Conservation (phyloP, 192 early-diverging fungal species). For the Podila epigama region DNA sequence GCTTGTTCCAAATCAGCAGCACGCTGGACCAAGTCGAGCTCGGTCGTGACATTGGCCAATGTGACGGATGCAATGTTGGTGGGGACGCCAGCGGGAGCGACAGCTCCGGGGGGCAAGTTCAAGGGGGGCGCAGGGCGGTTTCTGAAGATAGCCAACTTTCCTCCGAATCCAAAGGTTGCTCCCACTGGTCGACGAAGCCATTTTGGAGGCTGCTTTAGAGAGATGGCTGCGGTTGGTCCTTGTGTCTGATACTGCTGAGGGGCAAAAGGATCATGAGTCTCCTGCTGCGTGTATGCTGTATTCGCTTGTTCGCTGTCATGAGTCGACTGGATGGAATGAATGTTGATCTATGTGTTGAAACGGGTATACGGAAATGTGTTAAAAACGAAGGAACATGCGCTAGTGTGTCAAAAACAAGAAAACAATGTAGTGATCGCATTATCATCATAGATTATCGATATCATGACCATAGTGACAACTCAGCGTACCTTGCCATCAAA, state of each 20-base stretch:
- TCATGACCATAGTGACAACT: not conserved
- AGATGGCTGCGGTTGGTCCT: constrained; percentile 53
- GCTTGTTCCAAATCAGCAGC: constrained; percentile 78
- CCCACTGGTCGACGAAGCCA: constrained; percentile 93
- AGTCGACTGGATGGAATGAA: constrained; percentile 80
- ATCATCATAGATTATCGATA: too few species aligned
- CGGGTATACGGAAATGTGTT: too few species aligned
- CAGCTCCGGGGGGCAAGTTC: constrained; percentile 50
- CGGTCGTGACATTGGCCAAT: constrained; percentile 73
- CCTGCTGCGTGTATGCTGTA: constrained; percentile 12
- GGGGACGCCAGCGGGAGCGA: constrained; percentile 32
- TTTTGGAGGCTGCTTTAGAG: constrained; percentile 88
- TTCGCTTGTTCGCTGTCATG: constrained; percentile 38
- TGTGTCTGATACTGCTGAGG: constrained; percentile 45
- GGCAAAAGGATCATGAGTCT: constrained; percentile 81
- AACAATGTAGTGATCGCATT: too few species aligned
- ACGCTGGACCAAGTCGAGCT: constrained; percentile 72
- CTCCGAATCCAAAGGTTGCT: constrained; percentile 89
- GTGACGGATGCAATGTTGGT: constrained; percentile 56
- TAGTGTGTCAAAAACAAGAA: too few species aligned
- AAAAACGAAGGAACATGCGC: too few species aligned
- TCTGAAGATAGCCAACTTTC: constrained; percentile 83
- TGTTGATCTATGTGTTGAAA: constrained; percentile 57
- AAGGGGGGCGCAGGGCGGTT: constrained; percentile 54
- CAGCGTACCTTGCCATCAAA: constrained; percentile 91